Base-by-base conservation (phyloP, 1,284 basidiomycete genomes). In the Ganoderma lucidum region DNA sequence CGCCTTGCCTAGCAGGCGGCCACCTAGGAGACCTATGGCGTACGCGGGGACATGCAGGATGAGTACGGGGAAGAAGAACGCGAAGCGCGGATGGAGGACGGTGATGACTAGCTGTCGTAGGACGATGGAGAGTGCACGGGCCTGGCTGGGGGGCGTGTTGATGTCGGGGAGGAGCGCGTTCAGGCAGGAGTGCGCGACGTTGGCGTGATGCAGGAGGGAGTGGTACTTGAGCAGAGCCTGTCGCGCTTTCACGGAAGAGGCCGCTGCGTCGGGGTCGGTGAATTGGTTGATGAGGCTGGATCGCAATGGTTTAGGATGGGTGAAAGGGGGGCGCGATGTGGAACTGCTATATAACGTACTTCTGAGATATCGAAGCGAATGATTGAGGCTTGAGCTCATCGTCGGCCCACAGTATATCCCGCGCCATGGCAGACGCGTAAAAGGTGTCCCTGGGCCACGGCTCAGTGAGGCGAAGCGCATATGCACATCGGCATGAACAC, bases 51-150 rank as follows among this genome's bases (percentile, higher is more conserved):
- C 71, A 79, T 97, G 93, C 65, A 96, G 84, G 64, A 96, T 76
- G 61, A 97, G 84, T 0, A 95, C 93, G 61, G 97, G 81, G 64
- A 94, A 77, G 83, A 97, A 97, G 81, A 97, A 93, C 2, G 95
- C 93, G 35, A 97, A 87, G 23, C 90, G 89, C 53, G 92, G 80
- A 30, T 94, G 79, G 62, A 97, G 86, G 64, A 94, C 81, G 44
- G 88, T 84, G 19, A 95, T 81, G 6, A 94, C 92, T 60, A 88
- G 84, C 69, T 97, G 83, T 19, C 95, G 91, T 45, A 90, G 87
- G 6, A 96, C 94, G 15, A 95, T 82, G 5, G 91, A 85, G 35
- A 90, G 85, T 14, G 88, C 85, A 4, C 82, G 84, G 92, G 92
- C 74, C 93, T 92, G 72, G 94, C 85, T 2, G 86, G 88, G 65